These are phyloP conservation scores for Tetrahymena thermophila DNA, from an alignment of 73 alveolate genomes.

Conservation along the genomic window DNA sequence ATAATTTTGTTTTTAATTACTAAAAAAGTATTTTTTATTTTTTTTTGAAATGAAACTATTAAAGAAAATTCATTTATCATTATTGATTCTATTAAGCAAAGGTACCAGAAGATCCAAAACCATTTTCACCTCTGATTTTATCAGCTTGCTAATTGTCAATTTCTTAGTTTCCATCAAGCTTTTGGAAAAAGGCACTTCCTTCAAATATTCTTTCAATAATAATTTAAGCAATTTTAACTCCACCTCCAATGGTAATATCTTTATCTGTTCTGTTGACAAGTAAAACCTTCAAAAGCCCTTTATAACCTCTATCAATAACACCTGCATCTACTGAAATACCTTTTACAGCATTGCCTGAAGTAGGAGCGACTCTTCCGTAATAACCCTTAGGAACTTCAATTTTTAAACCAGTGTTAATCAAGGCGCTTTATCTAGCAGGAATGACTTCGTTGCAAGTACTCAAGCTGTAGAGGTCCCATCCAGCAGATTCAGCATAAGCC, in stretches of 20 bases:
- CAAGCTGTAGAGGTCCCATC: not conserved
- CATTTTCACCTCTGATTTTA: not conserved
- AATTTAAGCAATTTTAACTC: not conserved
- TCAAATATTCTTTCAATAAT: not conserved
- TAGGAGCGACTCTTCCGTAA: not conserved
- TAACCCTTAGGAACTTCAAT: not conserved
- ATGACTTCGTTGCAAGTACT: not conserved
- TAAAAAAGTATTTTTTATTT: no score
- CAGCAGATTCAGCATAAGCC: not conserved
- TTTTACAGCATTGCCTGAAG: not conserved
- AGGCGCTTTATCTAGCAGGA: not conserved
- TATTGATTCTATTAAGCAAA: not conserved
- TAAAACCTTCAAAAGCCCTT: not conserved
- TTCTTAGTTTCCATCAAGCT: not conserved
- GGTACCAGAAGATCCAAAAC: not conserved
- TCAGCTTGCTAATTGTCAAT: not conserved
- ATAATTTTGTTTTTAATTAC: not conserved
- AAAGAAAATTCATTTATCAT: not conserved
- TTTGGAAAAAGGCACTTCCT: not conserved
- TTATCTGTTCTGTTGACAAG: not conserved
- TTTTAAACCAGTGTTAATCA: not conserved
- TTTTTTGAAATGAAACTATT: no score
- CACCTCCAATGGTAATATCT: not conserved
- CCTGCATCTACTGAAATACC: not conserved
- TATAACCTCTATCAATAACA: not conserved